phyloP scores from a whole-genome alignment of 1,284 basidiomycete species.

The Puccinia triticina region DNA sequence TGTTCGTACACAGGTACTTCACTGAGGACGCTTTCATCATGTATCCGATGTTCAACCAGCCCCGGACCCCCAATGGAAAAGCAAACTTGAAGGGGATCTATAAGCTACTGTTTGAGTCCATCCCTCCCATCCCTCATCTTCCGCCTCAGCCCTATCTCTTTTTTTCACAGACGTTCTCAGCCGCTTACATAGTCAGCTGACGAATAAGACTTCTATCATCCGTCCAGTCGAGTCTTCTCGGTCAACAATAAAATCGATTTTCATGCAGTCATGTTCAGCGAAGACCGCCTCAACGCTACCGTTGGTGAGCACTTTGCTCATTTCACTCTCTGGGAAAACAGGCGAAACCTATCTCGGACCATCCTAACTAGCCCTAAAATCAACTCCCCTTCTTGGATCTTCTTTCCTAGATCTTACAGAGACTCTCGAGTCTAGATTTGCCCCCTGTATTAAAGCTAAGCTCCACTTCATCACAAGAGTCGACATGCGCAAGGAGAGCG shows the following conservation, averaged over 20 bases:
- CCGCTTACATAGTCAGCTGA: not conserved
- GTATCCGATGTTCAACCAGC: conserved; percentile 43
- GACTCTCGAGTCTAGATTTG: not conserved
- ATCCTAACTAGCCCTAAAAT: not conserved
- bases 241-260: conserved; percentile 42
- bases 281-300: conserved; percentile 23
- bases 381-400: not conserved
- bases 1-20: conserved; percentile 23
- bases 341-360: not conserved
- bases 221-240: conserved; percentile 33
- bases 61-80: conserved; percentile 20
- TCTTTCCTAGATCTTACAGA: conserved; percentile 13
- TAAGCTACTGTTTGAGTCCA: conserved; percentile 31
- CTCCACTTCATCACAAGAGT: conserved; percentile 37
- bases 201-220: not conserved
- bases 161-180: too few relatives aligned
- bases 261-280: conserved; percentile 45
- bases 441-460: not conserved
- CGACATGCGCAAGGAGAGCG: conserved; percentile 30
- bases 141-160: not conserved
- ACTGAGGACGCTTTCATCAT: conserved; percentile 42
- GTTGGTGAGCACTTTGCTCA: conserved; percentile 12
- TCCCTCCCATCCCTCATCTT: not conserved
- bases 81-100: conserved; percentile 43
- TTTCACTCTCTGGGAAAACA: not conserved